Conservation (phyloP, 495 filamentous ascomycete genomes). For the Hypoxylon cercidicola region DNA sequence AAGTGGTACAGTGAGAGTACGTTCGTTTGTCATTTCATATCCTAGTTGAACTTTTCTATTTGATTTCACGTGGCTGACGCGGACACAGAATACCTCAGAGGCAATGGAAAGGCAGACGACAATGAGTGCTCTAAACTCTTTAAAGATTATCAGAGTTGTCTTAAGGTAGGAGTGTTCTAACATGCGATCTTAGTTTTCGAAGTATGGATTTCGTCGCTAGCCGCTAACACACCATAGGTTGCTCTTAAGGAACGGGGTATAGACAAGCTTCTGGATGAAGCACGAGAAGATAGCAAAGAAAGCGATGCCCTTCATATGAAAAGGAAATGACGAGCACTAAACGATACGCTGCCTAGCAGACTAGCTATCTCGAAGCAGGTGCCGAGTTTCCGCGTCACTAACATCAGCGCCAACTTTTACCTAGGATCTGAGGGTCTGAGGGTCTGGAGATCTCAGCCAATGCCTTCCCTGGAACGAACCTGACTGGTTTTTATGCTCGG, state of each 20-base stretch:
- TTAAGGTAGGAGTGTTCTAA: conserved; percentile 68
- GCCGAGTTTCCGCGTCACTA: conserved; percentile 31
- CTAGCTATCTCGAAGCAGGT: conserved; percentile 8
- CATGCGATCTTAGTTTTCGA: conserved; percentile 16
- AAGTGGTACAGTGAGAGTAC: conserved; percentile 97
- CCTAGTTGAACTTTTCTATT: neutral
- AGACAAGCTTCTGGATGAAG: conserved; percentile 86
- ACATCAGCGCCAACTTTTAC: conserved; percentile 3
- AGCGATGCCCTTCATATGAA: conserved; percentile 78
- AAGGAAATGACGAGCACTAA: conserved; percentile 50
- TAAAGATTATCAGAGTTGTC: conserved; percentile 82
- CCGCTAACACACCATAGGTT: conserved; percentile 61
- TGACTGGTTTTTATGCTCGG: conserved; percentile 9
- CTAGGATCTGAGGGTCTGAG: conserved; percentile 18
- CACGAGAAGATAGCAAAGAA: conserved; percentile 81
- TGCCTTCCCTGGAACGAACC: conserved; percentile 12
- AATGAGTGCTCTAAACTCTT: conserved; percentile 90
- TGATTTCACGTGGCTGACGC: conserved; percentile 22
- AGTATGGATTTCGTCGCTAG: conserved; percentile 7
- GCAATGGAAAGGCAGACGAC: conserved; percentile 70
- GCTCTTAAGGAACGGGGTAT: conserved; percentile 86
- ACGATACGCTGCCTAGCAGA: neutral
- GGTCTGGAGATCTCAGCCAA: conserved; percentile 15
- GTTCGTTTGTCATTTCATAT: conserved; percentile 42
- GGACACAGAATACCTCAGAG: conserved; percentile 80